Percentiles rank a stretch among this genome's conserved stretches.
These are phyloP conservation scores for Venturia nashicola DNA, from an alignment of 2,329 filamentous ascomycete genomes.

Conservation along the genomic window DNA sequence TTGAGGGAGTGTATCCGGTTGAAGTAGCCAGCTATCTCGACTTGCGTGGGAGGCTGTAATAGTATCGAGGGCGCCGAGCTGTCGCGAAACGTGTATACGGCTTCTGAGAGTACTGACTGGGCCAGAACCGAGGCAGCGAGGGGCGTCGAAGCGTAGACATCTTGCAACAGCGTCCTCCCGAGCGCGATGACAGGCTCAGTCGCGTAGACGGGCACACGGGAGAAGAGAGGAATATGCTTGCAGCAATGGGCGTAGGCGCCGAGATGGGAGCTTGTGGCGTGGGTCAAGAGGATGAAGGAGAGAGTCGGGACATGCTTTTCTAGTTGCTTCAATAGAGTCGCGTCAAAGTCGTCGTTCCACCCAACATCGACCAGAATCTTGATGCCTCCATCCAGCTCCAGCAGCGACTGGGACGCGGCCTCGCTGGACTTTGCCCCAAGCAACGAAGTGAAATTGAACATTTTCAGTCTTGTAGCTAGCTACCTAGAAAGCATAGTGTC, in stretches of 20 bases:
- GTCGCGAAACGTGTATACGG: constrained; percentile 35
- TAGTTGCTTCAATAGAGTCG: constrained; percentile 68
- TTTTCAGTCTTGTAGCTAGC: constrained; percentile 25
- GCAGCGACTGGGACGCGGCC: constrained; percentile 80
- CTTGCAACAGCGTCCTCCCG: constrained; percentile 79
- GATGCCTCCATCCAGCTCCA: constrained; percentile 93
- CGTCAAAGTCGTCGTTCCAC: constrained; percentile 88
- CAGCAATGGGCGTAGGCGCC: constrained; percentile 94
- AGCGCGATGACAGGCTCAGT: constrained; percentile 88
- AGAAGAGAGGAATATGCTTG: constrained; percentile 88
- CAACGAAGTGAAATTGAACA: constrained; percentile 94
- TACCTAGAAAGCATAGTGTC: neutral
- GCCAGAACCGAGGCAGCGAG: constrained; percentile 78
- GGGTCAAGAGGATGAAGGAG: constrained; percentile 86
- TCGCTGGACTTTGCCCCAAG: constrained; percentile 84
- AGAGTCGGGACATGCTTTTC: constrained; percentile 91
- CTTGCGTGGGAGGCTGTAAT: constrained; percentile 59
- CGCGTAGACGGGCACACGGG: constrained; percentile 85
- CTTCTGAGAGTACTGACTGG: constrained; percentile 56
- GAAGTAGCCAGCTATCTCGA: constrained; percentile 90
- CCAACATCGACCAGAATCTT: constrained; percentile 91
- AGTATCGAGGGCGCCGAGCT: constrained; percentile 37
- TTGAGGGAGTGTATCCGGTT: constrained; percentile 82
- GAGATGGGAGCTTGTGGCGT: constrained; percentile 82
- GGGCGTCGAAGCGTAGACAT: constrained; percentile 82